A percentile compares a stretch with the other conserved stretches of the same genome.
These are phyloP conservation scores for Aphelidium insulamus DNA, from an alignment of 371 early-diverging fungal genomes.

Conservation along the genomic window DNA sequence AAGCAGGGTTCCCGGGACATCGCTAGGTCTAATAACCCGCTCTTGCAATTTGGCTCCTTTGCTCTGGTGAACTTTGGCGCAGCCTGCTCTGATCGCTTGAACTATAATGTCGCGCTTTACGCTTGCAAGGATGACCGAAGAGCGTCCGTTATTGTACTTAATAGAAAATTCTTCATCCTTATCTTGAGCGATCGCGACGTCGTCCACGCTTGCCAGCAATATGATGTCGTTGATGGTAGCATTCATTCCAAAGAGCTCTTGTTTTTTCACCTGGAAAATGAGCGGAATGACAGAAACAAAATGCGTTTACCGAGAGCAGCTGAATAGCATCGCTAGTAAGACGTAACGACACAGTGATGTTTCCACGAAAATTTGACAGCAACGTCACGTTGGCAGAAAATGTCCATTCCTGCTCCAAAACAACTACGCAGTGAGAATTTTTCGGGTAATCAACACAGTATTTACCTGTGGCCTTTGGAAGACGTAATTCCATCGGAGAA, in stretches of 20 bases:
- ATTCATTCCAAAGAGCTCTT: conserved; percentile 36
- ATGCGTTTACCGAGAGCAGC: too few species aligned
- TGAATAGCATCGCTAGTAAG: too few species aligned
- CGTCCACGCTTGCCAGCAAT: conserved; percentile 52
- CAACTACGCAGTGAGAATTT: conserved; percentile 3
- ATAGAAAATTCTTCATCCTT: conserved; percentile 53
- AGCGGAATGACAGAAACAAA: too few species aligned
- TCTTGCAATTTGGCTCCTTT: conserved; percentile 37
- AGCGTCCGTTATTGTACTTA: conserved; percentile 41
- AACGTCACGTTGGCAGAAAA: conserved; percentile 47
- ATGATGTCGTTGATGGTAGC: conserved; percentile 66
- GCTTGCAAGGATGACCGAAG: conserved; percentile 41
- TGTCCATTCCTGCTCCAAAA: too few species aligned
- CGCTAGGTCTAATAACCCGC: conserved; percentile 57
- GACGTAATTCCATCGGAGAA: conserved; percentile 32
- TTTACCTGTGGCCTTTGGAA: conserved; percentile 50
- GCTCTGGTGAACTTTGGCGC: too few species aligned
- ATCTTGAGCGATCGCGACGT: conserved; percentile 30
- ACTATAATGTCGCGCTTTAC: conserved; percentile 56
- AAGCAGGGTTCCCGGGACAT: conserved; percentile 73
- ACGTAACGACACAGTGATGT: too few species aligned
- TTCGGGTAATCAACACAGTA: neutral
- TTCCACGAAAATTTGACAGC: conserved; percentile 31
- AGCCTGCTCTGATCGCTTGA: too few species aligned
- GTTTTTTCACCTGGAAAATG: conserved; percentile 20